Evolutionary conservation across 768 basidiomycete species (phyloP), one percentile per base, ranked within the genome.

Genomic region (Lactarius sp.): DNA sequence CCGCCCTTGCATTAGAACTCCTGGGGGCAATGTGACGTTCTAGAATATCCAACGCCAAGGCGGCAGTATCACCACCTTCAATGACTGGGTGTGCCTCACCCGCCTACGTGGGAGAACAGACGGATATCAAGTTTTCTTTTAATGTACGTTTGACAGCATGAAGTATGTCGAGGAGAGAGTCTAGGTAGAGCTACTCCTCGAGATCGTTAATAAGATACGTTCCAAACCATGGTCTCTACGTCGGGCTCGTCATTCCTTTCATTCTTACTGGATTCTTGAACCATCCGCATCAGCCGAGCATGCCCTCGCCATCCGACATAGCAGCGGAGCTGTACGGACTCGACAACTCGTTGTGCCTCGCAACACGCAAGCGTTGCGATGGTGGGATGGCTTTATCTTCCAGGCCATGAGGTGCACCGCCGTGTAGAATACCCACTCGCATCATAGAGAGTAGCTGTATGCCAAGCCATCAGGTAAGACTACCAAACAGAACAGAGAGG

Each of bases 401-500:
- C 33, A 77, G 72, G 14, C 81, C 82, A 67, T 82, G 79, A 64
- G 81, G 81, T 65, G 79, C 76, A 53, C 83, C 83, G 58, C 80
- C 81, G 51, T 80, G 78, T 41, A 84, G 75, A 60, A 83, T 76
- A 62, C 83, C 83, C 61, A 84, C 83, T 53, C 83, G 80, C 80
- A 81, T 81, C 83, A 84, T 83, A 12, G 81, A 83, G 22, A 84
- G 77, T 64, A 83, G 70, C 77, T 78, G 31, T 34, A 41, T 22
- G 53, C 37, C 56, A 42, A 13, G 8, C 4, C n/a, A 34, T 54
- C 33, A 36, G 56, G 63, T 18, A 68, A 49, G 22, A 64, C 37
- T n/a, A n/a, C 20, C 6, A 37, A 53, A 33, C 1, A n/a, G 37
- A 51, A 56, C 3, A 20, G 3, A 16, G 42, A 16, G 75, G 4